phyloP scores from a whole-genome alignment of 495 filamentous ascomycete species.

The Tuber umbilicatum region DNA sequence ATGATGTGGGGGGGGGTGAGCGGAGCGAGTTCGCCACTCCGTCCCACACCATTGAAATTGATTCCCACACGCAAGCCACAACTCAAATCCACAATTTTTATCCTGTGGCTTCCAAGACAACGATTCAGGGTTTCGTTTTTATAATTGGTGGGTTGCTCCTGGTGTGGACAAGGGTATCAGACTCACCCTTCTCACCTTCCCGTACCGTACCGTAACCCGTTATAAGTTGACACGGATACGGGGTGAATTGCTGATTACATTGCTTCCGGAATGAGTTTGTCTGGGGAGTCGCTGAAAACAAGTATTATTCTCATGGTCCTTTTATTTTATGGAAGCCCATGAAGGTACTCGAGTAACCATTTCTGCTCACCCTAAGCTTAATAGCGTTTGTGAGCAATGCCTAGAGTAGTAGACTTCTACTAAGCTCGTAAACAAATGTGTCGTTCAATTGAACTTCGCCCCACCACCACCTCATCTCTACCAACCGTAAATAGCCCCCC shows the following conservation, averaged over 20 bases:
- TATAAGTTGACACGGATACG: background rate
- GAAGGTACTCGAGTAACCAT: background rate
- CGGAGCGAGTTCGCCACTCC: too few species aligned
- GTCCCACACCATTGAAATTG: background rate
- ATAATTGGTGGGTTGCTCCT: background rate
- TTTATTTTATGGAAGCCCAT: background rate
- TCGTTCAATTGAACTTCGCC: background rate
- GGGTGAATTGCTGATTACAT: background rate
- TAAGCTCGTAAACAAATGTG: background rate
- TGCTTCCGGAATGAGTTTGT: background rate
- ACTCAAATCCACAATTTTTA: background rate
- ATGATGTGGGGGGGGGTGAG: too few species aligned
- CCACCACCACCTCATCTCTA: background rate
- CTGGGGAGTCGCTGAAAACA: background rate
- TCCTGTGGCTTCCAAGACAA: background rate
- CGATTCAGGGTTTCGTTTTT: background rate
- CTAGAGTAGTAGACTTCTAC: background rate
- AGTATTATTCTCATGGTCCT: background rate
- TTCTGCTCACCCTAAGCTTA: background rate
- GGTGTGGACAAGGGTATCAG: background rate
- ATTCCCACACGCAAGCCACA: background rate
- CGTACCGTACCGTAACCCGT: background rate
- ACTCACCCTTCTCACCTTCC: background rate
- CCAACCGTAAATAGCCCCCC: background rate
- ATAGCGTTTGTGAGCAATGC: background rate